phyloP scores from a whole-genome alignment of 768 basidiomycete species.

The Termitomyces eurrhizus region DNA sequence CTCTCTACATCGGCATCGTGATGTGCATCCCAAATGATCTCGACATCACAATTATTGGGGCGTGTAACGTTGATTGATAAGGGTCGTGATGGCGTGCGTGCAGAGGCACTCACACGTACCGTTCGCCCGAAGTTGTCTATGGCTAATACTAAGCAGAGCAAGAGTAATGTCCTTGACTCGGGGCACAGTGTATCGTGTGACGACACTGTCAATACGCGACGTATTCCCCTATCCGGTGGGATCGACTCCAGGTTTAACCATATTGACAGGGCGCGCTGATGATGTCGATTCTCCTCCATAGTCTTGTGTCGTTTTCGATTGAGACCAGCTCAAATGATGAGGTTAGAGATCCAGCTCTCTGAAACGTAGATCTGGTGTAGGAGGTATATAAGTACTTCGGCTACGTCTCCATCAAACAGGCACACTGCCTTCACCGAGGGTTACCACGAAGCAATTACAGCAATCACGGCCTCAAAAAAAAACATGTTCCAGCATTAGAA shows the following conservation, averaged over 20 bases:
- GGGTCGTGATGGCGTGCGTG: constrained; percentile 6
- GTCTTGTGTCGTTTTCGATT: constrained; percentile 7
- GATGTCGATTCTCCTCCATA: constrained; percentile 21
- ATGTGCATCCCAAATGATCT: constrained; percentile 12
- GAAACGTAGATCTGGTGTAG: background rate
- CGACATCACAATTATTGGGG: constrained; percentile 7
- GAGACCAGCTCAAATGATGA: constrained; percentile 22
- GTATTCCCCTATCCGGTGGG: constrained; percentile 8
- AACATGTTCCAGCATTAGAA: background rate
- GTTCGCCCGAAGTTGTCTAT: constrained; percentile 5
- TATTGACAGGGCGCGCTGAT: constrained; percentile 18
- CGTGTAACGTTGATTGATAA: constrained; percentile 8
- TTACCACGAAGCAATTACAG: background rate
- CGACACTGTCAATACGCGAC: constrained; percentile 14
- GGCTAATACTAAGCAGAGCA: background rate
- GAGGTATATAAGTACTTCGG: constrained; percentile 6
- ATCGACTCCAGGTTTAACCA: constrained; percentile 15
- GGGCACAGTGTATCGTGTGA: constrained; percentile 17
- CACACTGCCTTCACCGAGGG: background rate
- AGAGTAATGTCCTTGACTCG: constrained; percentile 9
- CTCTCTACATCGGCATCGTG: constrained; percentile 16
- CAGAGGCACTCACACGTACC: constrained; percentile 18
- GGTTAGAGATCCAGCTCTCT: constrained; percentile 19
- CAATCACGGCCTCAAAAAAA: background rate
- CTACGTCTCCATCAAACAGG: constrained; percentile 2